Conservation (phyloP, 2,329 filamentous ascomycete species). For the Huntiella abstrusa region DNA sequence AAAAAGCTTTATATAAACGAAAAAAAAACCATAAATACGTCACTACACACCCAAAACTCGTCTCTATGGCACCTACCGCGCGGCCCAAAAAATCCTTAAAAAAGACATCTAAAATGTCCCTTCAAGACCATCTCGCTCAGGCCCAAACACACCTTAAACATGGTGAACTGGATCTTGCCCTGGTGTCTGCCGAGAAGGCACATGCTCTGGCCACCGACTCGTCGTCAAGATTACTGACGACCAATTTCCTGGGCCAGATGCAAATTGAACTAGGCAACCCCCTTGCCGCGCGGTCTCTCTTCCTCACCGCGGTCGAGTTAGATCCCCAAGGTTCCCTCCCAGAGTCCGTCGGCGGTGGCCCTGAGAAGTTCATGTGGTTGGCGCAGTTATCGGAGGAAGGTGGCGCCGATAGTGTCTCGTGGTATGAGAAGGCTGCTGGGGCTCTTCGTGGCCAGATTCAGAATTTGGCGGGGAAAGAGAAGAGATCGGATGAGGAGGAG, state of each 20-base stretch:
- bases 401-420: conserved; percentile 43
- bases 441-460: conserved; percentile 56
- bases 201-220: conserved; percentile 25
- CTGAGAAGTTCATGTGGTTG: conserved; percentile 88
- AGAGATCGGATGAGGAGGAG: conserved; percentile 22
- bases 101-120: conserved; percentile 17
- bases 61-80: conserved; percentile 22
- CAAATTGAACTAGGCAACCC: conserved; percentile 66
- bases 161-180: conserved; percentile 24
- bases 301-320: conserved; percentile 52
- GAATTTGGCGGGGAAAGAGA: conserved; percentile 27
- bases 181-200: conserved; percentile 23
- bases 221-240: conserved; percentile 40
- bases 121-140: conserved; percentile 19
- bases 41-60: background rate
- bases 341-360: conserved; percentile 57
- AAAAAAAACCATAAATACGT: background rate
- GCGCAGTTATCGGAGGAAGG: conserved; percentile 69
- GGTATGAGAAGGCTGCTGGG: conserved; percentile 52
- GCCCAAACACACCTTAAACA: conserved; percentile 25
- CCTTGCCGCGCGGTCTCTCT: conserved; percentile 52
- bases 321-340: conserved; percentile 57
- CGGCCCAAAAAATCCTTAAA: conserved; percentile 13
- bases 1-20: too few relatives aligned
- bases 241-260: conserved; percentile 66